These are phyloP conservation scores for Trichoderma orchidacearum DNA, from an alignment of 495 filamentous ascomycete species.

Conservation along the genomic window DNA sequence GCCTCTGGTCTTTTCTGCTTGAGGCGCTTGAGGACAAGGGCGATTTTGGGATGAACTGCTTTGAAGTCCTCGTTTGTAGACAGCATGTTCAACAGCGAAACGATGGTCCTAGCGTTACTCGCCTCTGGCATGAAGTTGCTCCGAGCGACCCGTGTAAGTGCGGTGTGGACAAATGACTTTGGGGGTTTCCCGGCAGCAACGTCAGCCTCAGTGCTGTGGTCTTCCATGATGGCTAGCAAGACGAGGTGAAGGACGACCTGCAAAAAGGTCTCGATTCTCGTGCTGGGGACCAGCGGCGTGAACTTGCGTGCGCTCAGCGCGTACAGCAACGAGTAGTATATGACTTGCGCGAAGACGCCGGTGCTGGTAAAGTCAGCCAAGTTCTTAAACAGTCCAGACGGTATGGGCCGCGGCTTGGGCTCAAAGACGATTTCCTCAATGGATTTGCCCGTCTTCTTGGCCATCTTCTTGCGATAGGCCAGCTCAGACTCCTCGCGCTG, in stretches of 20 bases:
- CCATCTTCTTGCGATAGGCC: conserved; percentile 71
- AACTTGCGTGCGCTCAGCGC: conserved; percentile 47
- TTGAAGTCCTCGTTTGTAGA: conserved; percentile 60
- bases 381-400: conserved; percentile 58
- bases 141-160: conserved; percentile 45
- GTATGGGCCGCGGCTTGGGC: conserved; percentile 68
- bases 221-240: conserved; percentile 72
- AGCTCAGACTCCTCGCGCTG: conserved; percentile 92
- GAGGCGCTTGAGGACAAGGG: conserved; percentile 73
- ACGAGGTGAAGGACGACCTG: conserved; percentile 82
- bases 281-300: conserved; percentile 59
- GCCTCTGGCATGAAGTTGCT: conserved; percentile 37
- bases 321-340: conserved; percentile 78
- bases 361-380: conserved; percentile 68
- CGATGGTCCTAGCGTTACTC: conserved; percentile 48
- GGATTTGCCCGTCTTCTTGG: conserved; percentile 74
- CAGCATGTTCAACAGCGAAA: conserved; percentile 61
- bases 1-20: conserved; percentile 60
- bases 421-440: conserved; percentile 84
- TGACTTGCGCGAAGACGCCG: conserved; percentile 76
- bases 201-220: conserved; percentile 46
- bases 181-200: conserved; percentile 23
- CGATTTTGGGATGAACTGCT: conserved; percentile 71
- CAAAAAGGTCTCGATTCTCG: conserved; percentile 78
- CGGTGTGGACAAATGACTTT: conserved; percentile 54